Base-by-base conservation (phyloP, 257 asterid species). In the Jasminum sambac region DNA sequence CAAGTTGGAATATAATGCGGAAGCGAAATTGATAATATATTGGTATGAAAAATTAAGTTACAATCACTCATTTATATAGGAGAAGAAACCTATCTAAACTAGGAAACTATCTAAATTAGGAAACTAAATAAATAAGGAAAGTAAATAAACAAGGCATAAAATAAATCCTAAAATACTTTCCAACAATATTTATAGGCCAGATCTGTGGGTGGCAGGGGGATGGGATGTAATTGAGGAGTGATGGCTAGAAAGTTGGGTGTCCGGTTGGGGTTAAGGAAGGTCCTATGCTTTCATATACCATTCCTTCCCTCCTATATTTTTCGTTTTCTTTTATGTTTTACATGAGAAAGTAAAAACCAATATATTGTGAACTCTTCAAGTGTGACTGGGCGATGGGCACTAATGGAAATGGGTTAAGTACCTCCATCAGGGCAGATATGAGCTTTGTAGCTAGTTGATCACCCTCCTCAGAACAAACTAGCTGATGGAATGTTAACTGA, bases 391-490 rank as follows among this genome's bases (percentile, higher is more conserved):
- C 26, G 48, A 41, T 26, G 34, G 66, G 37, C 64, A 64, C 39
- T n/a, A 39, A 44, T 52, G 74, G 30, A 63, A 21, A 46, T 52
- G 69, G 70, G 38, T 76, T 55, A 61, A 71, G 59, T 84, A 94
- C 98, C 98, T 91, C 97, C 97, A 94, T 94, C 52, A 94, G 79
- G 55, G 95, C 89, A 71, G 97, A 91, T 74, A 94, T 88, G 75
- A 94, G 92, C 85, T 88, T 84, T 26, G 91, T 90, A 46, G 96
- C 96, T 64, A 89, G 83, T 77, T 77, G 83, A 76, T 91, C 97
- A 66, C 96, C 98, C 36, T 85, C 96, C 73, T 89, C 96, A 59
- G 95, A 90, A 72, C 97, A 94, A 68, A 88, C 96, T 70, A 94
- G 86, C 66, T 94, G 96, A 81, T 86, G 90, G 88, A 94, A 94